These are phyloP conservation scores for Capronia coronata DNA, from an alignment of 2,329 filamentous ascomycete species.

Conservation along the genomic window DNA sequence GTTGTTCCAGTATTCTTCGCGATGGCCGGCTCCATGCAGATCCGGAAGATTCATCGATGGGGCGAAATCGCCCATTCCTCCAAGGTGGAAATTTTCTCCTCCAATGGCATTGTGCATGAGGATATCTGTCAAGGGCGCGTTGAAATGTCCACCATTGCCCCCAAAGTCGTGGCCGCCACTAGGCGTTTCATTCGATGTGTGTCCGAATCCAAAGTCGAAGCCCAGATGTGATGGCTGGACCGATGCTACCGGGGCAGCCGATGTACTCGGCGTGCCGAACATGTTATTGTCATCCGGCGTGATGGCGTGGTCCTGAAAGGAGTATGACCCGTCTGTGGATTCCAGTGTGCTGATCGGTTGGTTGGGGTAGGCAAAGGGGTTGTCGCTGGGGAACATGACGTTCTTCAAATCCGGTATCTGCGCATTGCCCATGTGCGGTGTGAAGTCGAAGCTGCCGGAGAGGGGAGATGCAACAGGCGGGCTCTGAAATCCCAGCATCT, in stretches of 20 bases:
- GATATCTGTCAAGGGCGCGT: constrained; percentile 18
- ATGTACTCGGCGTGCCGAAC: constrained; percentile 26
- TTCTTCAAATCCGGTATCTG: constrained; percentile 44
- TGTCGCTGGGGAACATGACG: constrained; percentile 47
- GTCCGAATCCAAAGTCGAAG: constrained; percentile 14
- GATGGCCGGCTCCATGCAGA: neutral
- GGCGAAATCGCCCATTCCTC: neutral
- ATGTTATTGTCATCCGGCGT: constrained; percentile 8
- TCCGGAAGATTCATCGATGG: neutral
- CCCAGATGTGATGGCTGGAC: constrained; percentile 1
- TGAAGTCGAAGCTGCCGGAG: constrained; percentile 28
- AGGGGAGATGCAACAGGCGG: constrained; percentile 24
- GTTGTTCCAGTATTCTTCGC: constrained; percentile 25
- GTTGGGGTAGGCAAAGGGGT: constrained; percentile 47
- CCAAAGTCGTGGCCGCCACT: constrained; percentile 7
- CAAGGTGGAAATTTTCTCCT: neutral
- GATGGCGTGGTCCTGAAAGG: constrained; percentile 13
- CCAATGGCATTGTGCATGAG: constrained; percentile 4
- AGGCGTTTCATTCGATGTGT: constrained; percentile 9
- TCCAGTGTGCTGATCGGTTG: constrained; percentile 35
- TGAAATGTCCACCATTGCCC: constrained; percentile 7
- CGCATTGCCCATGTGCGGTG: constrained; percentile 20
- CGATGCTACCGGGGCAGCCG: constrained; percentile 7
- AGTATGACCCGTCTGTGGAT: constrained; percentile 17
- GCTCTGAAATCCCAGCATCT: constrained; percentile 27